Conservation (phyloP, 768 basidiomycete genomes). For the Rhizopogon vinicolor region DNA sequence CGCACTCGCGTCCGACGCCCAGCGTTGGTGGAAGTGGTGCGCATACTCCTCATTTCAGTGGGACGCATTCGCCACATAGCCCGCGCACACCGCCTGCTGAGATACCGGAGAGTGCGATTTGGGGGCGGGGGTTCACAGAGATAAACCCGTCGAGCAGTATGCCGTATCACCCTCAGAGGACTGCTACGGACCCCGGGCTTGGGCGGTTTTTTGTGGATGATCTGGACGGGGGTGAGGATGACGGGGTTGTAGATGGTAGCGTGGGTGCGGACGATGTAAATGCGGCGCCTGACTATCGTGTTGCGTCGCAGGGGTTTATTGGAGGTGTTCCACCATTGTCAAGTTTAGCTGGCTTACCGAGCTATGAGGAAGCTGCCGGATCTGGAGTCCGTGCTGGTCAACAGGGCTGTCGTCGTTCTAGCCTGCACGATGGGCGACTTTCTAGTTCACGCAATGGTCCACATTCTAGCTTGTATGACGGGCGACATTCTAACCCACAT, state of each 20-base stretch:
- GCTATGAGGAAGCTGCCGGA: conserved; percentile 69
- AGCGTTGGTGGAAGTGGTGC: background rate
- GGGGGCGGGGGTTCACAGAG: conserved; percentile 64
- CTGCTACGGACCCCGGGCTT: no score
- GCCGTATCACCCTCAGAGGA: background rate
- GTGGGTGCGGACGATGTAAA: background rate
- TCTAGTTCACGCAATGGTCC: background rate
- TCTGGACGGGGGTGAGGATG: background rate
- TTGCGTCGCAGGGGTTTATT: conserved; percentile 83
- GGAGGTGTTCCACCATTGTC: conserved; percentile 86
- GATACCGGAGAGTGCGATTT: conserved; percentile 29
- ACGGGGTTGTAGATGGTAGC: background rate
- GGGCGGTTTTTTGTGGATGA: background rate
- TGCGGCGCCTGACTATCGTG: conserved; percentile 64
- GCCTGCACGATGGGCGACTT: background rate
- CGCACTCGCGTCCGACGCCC: background rate
- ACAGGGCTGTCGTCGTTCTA: background rate
- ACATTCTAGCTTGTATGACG: background rate
- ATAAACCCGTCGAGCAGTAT: conserved; percentile 32
- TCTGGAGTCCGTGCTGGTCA: background rate
- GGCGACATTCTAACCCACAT: background rate
- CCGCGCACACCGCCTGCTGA: conserved; percentile 11
- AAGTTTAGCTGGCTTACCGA: conserved; percentile 75
- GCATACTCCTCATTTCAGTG: background rate
- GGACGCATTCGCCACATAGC: background rate